These are phyloP conservation scores for Guyanaporus albipodus DNA, from an alignment of 768 basidiomycete genomes.

Conservation along the genomic window DNA sequence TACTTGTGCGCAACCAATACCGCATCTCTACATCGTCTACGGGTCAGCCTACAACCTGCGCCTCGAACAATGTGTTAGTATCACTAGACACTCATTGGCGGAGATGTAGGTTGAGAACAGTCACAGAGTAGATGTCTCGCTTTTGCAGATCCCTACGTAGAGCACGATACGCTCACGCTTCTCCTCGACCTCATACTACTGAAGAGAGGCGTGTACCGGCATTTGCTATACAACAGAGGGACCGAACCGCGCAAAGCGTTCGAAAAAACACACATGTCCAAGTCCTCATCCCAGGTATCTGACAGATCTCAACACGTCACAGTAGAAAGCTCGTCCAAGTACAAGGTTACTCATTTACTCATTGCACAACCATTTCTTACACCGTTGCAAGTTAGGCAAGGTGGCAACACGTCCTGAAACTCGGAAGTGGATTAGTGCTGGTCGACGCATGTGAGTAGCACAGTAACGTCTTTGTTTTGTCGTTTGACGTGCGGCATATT, in stretches of 20 bases:
- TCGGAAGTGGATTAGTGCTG: slow-evolving; percentile 56
- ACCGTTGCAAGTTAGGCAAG: slow-evolving; percentile 48
- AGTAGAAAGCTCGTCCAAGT: slow-evolving; percentile 13
- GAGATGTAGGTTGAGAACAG: slow-evolving; percentile 5
- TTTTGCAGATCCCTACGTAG: slow-evolving; percentile 86
- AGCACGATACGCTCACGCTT: slow-evolving; percentile 71
- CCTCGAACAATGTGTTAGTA: slow-evolving; percentile 78
- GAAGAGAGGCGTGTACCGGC: slow-evolving; percentile 77
- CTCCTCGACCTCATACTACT: slow-evolving; percentile 78
- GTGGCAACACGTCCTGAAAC: slow-evolving; percentile 54
- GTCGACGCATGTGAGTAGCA: slow-evolving; percentile 67
- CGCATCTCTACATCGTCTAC: slow-evolving; percentile 79
- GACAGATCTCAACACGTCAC: neutral
- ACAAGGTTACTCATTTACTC: slow-evolving; percentile 23
- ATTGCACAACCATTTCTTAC: slow-evolving; percentile 1
- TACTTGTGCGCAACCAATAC: slow-evolving; percentile 59
- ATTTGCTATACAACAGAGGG: slow-evolving; percentile 78
- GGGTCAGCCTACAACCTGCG: slow-evolving; percentile 73
- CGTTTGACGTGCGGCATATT: neutral
- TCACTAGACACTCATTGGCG: neutral
- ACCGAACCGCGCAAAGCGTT: slow-evolving; percentile 52
- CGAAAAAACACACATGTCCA: slow-evolving; percentile 9
- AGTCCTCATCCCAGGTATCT: neutral
- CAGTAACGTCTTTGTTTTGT: neutral
- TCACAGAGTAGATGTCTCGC: slow-evolving; percentile 53